Base-by-base conservation (phyloP, 768 basidiomycete genomes). In the Amanita polypyramis region DNA sequence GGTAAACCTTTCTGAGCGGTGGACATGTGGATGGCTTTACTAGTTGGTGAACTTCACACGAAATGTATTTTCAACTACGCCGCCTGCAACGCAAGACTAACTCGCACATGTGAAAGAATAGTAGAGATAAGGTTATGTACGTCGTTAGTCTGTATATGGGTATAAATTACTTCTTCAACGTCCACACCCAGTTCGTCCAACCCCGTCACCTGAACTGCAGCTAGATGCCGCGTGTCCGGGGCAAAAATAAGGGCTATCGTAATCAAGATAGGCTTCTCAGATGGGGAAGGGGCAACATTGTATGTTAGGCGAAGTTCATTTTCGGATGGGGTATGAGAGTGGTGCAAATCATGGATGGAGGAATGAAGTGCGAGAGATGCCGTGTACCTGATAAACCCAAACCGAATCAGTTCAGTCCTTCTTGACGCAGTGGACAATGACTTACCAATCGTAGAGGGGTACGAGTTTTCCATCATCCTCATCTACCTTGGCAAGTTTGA, bases 251-350 rank as follows among this genome's bases (percentile, higher is more conserved):
- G 65, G 0, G 67, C 72, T 47, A 89, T 71, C 0, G 67, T 70
- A 5, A 85, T 54, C 9, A 62, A 63, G 10, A 56, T 63, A 2
- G 65, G 58, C 11, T 58, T 56, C 7, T 58, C 55, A n/a, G 58
- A 59, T 41, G 52, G 32, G 27, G 61, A 54, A 30, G 58, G 39
- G 33, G 66, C 59, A 44, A 86, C 57, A 39, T 57, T 62, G 61
- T 92, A 93, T 7, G 75, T 76, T 37, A 93, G 68, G 23, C 77
- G 75, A 21, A 91, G 69, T 59, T 90, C 86, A 62, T 90, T 88
- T 50, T 88, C 85, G 1, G 87, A 80, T 21, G 71, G 72, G 1
- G 74, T 66, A 23, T 76, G 69, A 4, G 75, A 76, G 8, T 78
- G 75, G 46, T 75, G 66, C 52, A 92, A 73, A 37, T 74, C 74